phyloP scores from a whole-genome alignment of 257 asterid genomes.

The Nyctanthes arbortristis region DNA sequence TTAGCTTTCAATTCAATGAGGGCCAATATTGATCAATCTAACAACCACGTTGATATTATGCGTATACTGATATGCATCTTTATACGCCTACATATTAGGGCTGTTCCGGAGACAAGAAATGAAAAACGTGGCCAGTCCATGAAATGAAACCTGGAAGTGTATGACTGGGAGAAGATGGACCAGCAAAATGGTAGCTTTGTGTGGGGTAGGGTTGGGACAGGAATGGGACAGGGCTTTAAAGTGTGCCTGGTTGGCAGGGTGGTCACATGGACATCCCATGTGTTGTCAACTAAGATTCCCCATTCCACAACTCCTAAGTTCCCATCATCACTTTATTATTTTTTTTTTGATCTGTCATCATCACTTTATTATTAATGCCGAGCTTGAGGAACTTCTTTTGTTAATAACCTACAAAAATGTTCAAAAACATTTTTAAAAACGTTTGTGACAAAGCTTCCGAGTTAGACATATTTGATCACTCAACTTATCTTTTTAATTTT shows the following conservation, averaged over 20 bases:
- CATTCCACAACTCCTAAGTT: constrained; percentile 1
- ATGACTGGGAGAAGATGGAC: constrained; percentile 9
- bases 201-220: constrained; percentile 24
- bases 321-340: not conserved
- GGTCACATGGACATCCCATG: constrained; percentile 49
- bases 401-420: too few species aligned
- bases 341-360: too few species aligned
- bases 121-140: not conserved
- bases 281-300: constrained; percentile 38
- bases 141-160: not conserved
- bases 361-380: not conserved
- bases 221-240: constrained; percentile 32
- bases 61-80: too few species aligned
- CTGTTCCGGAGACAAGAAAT: not conserved
- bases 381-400: not conserved
- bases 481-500: too few species aligned
- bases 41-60: not conserved
- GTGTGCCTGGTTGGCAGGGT: constrained; percentile 42
- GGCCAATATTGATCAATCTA: not conserved
- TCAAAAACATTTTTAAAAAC: too few species aligned
- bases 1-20: constrained; percentile 23
- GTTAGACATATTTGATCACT: too few species aligned
- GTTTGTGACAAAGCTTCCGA: too few species aligned
- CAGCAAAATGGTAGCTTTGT: constrained; percentile 3
- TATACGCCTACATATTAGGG: too few species aligned